A percentile compares a stretch with the other conserved stretches of the same genome.
Evolutionary conservation across 2,329 filamentous ascomycete species (phyloP).

Genomic region (Simplicillium sp.): DNA sequence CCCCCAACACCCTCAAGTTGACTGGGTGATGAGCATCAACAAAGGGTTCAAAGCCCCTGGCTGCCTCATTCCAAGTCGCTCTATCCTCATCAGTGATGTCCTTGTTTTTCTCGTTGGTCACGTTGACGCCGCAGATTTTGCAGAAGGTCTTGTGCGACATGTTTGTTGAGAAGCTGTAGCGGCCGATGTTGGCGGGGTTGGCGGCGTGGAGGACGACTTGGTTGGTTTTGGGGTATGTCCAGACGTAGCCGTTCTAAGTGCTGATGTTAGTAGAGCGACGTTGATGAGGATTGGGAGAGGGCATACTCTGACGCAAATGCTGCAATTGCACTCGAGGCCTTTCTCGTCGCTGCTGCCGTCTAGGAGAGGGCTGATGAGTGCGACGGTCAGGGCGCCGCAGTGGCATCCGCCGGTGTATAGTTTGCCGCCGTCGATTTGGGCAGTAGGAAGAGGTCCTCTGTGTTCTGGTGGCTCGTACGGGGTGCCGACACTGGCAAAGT

Average conservation of each 20-base stretch:
- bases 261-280: too few species aligned
- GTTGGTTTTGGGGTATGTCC: constrained; percentile 30
- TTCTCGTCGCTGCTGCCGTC: constrained; percentile 22
- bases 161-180: constrained; percentile 24
- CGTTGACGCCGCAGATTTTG: constrained; percentile 33
- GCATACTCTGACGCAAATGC: constrained; percentile 32
- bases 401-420: constrained; percentile 42
- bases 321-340: constrained; percentile 39
- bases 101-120: constrained; percentile 22
- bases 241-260: constrained; percentile 31
- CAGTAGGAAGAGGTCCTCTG: constrained; percentile 29
- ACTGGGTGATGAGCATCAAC: constrained; percentile 15
- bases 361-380: constrained; percentile 31
- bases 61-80: constrained; percentile 13
- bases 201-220: constrained; percentile 30
- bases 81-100: constrained; percentile 18
- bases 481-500: constrained; percentile 10
- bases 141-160: constrained; percentile 35
- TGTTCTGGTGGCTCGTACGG: constrained; percentile 25
- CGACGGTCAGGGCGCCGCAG: constrained; percentile 37
- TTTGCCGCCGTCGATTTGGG: constrained; percentile 24
- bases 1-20: constrained; percentile 29
- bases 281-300: not conserved
- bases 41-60: constrained; percentile 5
- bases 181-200: constrained; percentile 23